Evolutionary conservation across 1,284 basidiomycete species (phyloP).

Genomic region (Mycena citricolor): DNA sequence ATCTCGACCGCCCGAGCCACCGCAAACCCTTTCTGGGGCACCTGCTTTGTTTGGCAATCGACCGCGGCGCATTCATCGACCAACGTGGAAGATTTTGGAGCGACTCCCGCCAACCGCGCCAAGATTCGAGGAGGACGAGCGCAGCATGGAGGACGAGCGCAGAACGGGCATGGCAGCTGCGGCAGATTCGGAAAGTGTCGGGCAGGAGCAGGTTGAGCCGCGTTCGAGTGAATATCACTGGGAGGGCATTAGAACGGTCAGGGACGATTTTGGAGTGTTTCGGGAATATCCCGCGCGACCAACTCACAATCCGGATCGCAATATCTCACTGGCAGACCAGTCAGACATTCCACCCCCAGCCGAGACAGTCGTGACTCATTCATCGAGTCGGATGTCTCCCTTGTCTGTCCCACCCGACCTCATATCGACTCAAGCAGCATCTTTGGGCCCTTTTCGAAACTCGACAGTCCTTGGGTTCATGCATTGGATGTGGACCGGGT

Average conservation of each 20-base stretch:
- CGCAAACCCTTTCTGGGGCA: no score
- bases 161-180: neutral
- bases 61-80: neutral
- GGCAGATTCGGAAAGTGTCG: neutral
- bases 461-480: conserved; percentile 21
- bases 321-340: neutral
- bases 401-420: neutral
- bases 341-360: conserved; percentile 13
- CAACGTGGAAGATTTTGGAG: conserved; percentile 13
- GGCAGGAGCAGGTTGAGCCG: neutral
- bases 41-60: no score
- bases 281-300: conserved; percentile 21
- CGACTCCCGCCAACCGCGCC: conserved; percentile 1
- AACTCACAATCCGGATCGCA: conserved; percentile 9
- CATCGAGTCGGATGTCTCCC: no score
- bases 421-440: no score
- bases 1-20: neutral
- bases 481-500: conserved; percentile 27
- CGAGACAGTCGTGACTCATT: no score
- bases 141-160: neutral
- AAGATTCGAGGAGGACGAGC: conserved; percentile 1
- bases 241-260: conserved; percentile 13
- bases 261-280: conserved; percentile 29
- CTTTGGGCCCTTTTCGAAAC: conserved; percentile 26
- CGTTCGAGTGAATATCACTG: neutral